phyloP scores from a whole-genome alignment of 768 basidiomycete genomes.

The Tricholoma hemisulphureum region DNA sequence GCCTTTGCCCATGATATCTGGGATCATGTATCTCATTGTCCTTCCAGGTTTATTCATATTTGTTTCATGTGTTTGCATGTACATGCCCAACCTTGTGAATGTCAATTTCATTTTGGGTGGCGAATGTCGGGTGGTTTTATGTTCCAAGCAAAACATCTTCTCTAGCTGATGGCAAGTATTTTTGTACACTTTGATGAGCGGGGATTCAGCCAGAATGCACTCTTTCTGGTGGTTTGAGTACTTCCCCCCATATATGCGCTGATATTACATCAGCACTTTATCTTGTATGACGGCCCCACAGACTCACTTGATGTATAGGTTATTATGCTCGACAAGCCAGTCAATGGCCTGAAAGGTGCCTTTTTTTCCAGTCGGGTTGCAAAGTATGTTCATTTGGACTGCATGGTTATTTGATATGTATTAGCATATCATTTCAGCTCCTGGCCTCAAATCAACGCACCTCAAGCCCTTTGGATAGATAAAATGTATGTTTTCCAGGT shows the following conservation, averaged over 20 bases:
- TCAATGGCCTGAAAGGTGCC: constrained; percentile 31
- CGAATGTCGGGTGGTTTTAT: constrained; percentile 21
- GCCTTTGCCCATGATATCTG: constrained; percentile 1
- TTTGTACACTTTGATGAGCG: constrained; percentile 32
- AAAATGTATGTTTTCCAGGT: constrained; percentile 6
- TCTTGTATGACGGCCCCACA: neutral
- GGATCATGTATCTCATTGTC: constrained; percentile 8
- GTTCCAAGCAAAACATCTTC: constrained; percentile 21
- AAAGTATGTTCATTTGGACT: constrained; percentile 25
- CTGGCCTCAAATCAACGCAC: neutral
- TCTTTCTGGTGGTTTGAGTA: constrained; percentile 31
- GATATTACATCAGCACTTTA: neutral
- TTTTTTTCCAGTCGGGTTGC: constrained; percentile 33
- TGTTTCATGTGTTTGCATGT: constrained; percentile 10
- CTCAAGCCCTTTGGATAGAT: constrained; percentile 9
- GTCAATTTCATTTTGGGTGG: constrained; percentile 25
- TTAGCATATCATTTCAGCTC: too few species aligned
- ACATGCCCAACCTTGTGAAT: constrained; percentile 9
- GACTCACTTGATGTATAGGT: constrained; percentile 40
- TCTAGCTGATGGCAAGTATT: constrained; percentile 19
- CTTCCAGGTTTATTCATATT: neutral
- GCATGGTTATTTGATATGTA: constrained; percentile 7
- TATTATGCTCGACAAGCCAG: constrained; percentile 40
- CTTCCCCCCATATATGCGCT: constrained; percentile 32
- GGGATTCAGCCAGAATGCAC: constrained; percentile 30